These are phyloP conservation scores for Kazachstania sp. DNA, from an alignment of 1,139 yeast genomes.

Conservation along the genomic window DNA sequence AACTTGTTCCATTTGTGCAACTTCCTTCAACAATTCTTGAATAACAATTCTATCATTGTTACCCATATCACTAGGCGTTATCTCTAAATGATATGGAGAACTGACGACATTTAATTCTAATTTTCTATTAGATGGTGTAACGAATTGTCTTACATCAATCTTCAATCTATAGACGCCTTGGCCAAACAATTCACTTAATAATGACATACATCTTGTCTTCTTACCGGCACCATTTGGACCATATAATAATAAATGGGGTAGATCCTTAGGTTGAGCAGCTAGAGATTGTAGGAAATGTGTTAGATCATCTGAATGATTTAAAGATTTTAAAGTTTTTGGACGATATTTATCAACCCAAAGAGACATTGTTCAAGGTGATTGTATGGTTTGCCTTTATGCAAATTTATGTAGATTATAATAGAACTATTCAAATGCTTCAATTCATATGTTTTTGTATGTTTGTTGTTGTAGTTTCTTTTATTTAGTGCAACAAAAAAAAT, in stretches of 20 bases:
- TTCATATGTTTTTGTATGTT: too few species aligned
- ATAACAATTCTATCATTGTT: slow-evolving; percentile 90
- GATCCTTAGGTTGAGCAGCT: slow-evolving; percentile 42
- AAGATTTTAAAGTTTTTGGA: slow-evolving; percentile 56
- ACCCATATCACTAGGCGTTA: slow-evolving; percentile 96
- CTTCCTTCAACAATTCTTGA: slow-evolving; percentile 85
- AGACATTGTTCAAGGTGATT: slow-evolving; percentile 44
- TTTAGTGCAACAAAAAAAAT: too few species aligned
- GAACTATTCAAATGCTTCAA: too few species aligned
- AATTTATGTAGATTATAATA: too few species aligned
- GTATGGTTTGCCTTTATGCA: too few species aligned
- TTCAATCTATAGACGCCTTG: slow-evolving; percentile 73
- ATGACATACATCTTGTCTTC: slow-evolving; percentile 82
- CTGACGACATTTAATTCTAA: slow-evolving; percentile 86
- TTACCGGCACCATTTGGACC: slow-evolving; percentile 98
- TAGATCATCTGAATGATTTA: slow-evolving; percentile 60
- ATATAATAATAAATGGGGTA: slow-evolving; percentile 84
- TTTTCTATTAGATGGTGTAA: slow-evolving; percentile 61
- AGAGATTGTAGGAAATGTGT: slow-evolving; percentile 57
- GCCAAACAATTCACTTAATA: slow-evolving; percentile 75
- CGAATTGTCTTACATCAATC: slow-evolving; percentile 81
- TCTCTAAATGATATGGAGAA: slow-evolving; percentile 83
- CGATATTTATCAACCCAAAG: slow-evolving; percentile 95
- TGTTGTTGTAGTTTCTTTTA: too few species aligned
- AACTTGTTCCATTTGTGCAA: slow-evolving; percentile 92